Evolutionary conservation across 345 rosid genomes (phyloP), one percentile per base, ranked within the genome.

Genomic region (Populus nigra): DNA sequence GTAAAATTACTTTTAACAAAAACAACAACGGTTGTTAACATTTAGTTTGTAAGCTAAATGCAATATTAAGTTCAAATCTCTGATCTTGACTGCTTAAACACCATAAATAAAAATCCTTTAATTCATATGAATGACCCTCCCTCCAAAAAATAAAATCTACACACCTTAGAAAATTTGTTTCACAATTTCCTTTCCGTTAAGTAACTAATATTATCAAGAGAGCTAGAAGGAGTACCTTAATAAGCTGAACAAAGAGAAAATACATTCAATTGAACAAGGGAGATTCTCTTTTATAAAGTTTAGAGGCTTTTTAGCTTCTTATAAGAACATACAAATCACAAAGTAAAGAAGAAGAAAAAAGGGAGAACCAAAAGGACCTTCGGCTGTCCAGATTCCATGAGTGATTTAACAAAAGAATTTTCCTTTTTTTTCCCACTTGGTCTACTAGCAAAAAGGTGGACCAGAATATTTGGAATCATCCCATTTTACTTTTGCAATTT

Each of bases 381-480:
- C 31, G 43, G 27, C 50, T 16, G 29, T 11, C 76, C 11, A 43
- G 12, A 74, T 74, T 65, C 77, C 71, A 45, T 7, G 17, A 25
- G 17, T 7, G 15, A 36, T 61, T 12, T 5, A 27, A 18, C 27
- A 72, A 35, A 33, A 7, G 66, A 73, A 35, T 73, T 20, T 27
- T 15, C 25, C 59, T 13, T 65, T 15, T 55, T 55, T 18, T 65
- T 47, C 23, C 45, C 20, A 71, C 1, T 49, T 74, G 27, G 69
- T 81, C 71, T 43, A 49, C 38, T 47, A 65, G 71, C 71, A 76
- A 73, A 78, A 74, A 66, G 80, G 5, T 75, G 33, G 23, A 77
- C 41, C 31, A 69, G 86, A 69, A 72, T 77, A 69, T 79, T 39
- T 61, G 75, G 80, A 66, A 81, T 79, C 75, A 47, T 69, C 73